Percentiles rank a stretch among this genome's conserved stretches.
phyloP scores from a whole-genome alignment of 805 yeast genomes.

The Candida ficus region DNA sequence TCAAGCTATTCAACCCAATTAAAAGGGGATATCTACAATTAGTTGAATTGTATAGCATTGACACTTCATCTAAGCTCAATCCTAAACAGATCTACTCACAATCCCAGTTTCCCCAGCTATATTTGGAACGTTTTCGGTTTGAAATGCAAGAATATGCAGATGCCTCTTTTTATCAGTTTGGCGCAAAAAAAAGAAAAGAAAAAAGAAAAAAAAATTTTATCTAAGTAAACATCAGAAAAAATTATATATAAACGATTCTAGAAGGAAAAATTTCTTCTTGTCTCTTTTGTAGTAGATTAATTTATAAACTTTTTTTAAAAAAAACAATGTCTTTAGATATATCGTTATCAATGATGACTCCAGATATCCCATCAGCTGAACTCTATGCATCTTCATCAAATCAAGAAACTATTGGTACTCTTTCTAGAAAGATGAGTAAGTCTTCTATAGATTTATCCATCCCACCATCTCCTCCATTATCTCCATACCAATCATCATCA shows the following conservation, averaged over 20 bases:
- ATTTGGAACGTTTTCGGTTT: too few relatives aligned
- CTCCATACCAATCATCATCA: conserved; percentile 37
- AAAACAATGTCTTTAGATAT: conserved; percentile 4
- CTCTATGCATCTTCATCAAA: neutral
- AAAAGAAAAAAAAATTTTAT: neutral
- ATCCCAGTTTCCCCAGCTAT: too few relatives aligned
- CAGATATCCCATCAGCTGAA: conserved; percentile 16
- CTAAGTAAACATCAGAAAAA: neutral
- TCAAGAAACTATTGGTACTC: conserved; percentile 8
- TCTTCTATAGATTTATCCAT: conserved; percentile 28
- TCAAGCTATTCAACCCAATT: neutral
- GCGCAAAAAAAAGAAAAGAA: neutral
- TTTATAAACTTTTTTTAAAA: neutral
- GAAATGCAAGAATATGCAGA: neutral
- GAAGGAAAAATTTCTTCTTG: neutral
- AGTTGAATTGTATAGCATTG: neutral
- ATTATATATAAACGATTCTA: neutral
- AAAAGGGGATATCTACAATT: neutral
- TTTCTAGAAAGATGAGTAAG: conserved; percentile 23
- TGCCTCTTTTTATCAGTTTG: conserved; percentile 2
- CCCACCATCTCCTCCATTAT: conserved; percentile 43
- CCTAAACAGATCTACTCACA: too few relatives aligned
- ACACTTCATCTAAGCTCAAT: neutral
- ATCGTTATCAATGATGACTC: conserved; percentile 22
- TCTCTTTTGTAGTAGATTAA: neutral